Conservation (phyloP, 352 stramenopile genomes). For the Phytophthora nicotianae region DNA sequence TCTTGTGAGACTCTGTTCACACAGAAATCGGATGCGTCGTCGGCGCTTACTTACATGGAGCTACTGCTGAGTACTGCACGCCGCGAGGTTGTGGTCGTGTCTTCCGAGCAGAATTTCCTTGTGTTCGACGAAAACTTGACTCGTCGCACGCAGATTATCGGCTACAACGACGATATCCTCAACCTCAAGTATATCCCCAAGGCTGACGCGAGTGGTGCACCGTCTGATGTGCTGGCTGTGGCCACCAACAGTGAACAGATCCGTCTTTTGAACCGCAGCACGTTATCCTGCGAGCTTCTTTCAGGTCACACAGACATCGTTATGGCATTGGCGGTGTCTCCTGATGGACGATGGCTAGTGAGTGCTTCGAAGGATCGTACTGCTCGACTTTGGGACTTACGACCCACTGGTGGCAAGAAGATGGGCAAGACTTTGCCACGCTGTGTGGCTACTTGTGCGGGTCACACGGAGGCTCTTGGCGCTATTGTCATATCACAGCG, state of each 20-base stretch:
- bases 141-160: conserved; percentile 82
- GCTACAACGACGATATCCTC: conserved; percentile 98
- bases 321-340: conserved; percentile 94
- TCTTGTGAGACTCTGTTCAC: conserved; percentile 54
- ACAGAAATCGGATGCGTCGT: conserved; percentile 41
- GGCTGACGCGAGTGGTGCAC: conserved; percentile 47
- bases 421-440: conserved; percentile 40
- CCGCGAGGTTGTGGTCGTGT: conserved; percentile 78
- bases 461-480: conserved; percentile 95
- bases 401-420: conserved; percentile 38
- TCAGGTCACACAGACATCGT: conserved; percentile 98
- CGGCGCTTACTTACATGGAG: conserved; percentile 53
- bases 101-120: conserved; percentile 88
- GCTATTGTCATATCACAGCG: conserved; percentile 94
- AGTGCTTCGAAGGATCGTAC: conserved; percentile 96
- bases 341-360: conserved; percentile 89
- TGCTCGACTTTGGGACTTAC: conserved; percentile 91
- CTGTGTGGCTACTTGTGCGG: conserved; percentile 90
- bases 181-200: conserved; percentile 95
- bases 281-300: conserved; percentile 94
- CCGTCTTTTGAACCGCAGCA: conserved; percentile 92
- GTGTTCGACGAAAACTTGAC: conserved; percentile 76
- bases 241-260: conserved; percentile 97
- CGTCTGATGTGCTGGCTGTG: conserved; percentile 87
- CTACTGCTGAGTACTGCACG: conserved; percentile 58